Percentiles rank a stretch among this genome's conserved stretches.
These are phyloP conservation scores for Picochlorum sp. DNA, from an alignment of 139 green algal species.

Conservation along the genomic window DNA sequence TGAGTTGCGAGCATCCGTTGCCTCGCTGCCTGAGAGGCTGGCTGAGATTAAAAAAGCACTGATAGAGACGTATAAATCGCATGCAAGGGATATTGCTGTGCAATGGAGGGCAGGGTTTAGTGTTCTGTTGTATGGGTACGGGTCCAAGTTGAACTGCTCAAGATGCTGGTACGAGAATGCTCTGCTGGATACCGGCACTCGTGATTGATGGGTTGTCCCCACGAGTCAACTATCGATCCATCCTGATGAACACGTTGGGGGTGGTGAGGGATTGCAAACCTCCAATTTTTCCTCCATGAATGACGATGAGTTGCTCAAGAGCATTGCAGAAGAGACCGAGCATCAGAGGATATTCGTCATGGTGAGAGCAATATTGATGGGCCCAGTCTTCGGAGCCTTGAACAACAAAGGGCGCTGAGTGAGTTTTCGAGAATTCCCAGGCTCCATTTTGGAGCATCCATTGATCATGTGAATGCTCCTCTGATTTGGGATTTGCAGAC, in stretches of 20 bases:
- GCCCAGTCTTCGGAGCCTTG: slow-evolving; percentile 41
- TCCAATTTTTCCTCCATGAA: background rate
- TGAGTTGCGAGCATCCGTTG: slow-evolving; percentile 5
- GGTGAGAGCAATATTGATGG: slow-evolving; percentile 84
- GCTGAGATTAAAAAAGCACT: slow-evolving; percentile 19
- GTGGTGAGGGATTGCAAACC: slow-evolving; percentile 3
- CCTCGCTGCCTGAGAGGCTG: slow-evolving; percentile 4
- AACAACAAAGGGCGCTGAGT: slow-evolving; percentile 55
- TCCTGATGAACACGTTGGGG: slow-evolving; percentile 20
- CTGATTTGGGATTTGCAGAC: slow-evolving; percentile 71
- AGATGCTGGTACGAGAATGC: slow-evolving; percentile 43
- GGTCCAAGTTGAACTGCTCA: slow-evolving; percentile 68
- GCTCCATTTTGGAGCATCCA: slow-evolving; percentile 61
- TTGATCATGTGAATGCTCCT: slow-evolving; percentile 72
- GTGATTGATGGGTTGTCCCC: slow-evolving; percentile 32
- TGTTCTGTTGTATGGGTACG: slow-evolving; percentile 78
- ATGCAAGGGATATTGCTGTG: slow-evolving; percentile 9
- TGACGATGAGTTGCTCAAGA: slow-evolving; percentile 21
- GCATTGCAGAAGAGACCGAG: slow-evolving; percentile 13
- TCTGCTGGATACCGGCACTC: background rate
- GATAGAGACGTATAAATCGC: background rate
- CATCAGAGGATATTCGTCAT: slow-evolving; percentile 49
- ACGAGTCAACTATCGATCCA: slow-evolving; percentile 37
- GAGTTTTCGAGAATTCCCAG: slow-evolving; percentile 50
- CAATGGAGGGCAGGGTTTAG: slow-evolving; percentile 38